These are phyloP conservation scores for Naganishia sp. DNA, from an alignment of 1,284 basidiomycete genomes.

Conservation along the genomic window DNA sequence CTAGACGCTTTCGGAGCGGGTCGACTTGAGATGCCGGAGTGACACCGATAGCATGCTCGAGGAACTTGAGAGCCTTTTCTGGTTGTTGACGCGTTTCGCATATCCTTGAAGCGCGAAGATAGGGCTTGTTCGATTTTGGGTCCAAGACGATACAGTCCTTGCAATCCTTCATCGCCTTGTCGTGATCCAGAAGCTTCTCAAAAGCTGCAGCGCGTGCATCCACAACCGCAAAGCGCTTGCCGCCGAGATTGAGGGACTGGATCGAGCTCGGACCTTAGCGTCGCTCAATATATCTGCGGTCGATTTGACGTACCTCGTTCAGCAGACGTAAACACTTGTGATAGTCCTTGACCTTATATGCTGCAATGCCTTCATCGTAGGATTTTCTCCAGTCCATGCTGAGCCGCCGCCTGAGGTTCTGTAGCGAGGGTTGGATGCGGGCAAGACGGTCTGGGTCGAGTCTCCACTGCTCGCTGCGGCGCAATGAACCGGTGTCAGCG, in stretches of 20 bases:
- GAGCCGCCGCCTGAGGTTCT: not conserved
- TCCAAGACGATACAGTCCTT: conserved; percentile 19
- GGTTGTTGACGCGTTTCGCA: conserved; percentile 16
- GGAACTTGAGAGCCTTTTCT: conserved; percentile 14
- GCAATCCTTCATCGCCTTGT: conserved; percentile 26
- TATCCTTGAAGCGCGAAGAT: conserved; percentile 21
- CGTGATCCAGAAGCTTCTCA: conserved; percentile 18
- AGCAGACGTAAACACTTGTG: conserved; percentile 9
- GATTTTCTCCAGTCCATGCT: conserved; percentile 25
- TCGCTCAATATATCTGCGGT: too few relatives aligned
- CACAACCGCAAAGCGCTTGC: conserved; percentile 19
- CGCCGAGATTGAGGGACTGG: conserved; percentile 15
- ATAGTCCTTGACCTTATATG: conserved; percentile 19
- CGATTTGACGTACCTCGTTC: conserved; percentile 9
- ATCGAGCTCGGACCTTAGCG: not conserved
- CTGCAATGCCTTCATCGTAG: conserved; percentile 16
- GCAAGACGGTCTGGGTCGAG: too few relatives aligned
- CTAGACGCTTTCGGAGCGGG: conserved; percentile 3
- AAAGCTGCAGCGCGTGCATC: conserved; percentile 10
- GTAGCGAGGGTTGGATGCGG: too few relatives aligned
- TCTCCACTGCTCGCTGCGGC: too few relatives aligned
- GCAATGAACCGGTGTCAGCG: too few relatives aligned
- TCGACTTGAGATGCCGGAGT: conserved; percentile 7
- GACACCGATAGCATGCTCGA: conserved; percentile 12
- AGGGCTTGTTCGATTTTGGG: conserved; percentile 22